Evolutionary conservation across 768 basidiomycete species (phyloP), one percentile per base, ranked within the genome.

Genomic region (Tylopilus balloui): DNA sequence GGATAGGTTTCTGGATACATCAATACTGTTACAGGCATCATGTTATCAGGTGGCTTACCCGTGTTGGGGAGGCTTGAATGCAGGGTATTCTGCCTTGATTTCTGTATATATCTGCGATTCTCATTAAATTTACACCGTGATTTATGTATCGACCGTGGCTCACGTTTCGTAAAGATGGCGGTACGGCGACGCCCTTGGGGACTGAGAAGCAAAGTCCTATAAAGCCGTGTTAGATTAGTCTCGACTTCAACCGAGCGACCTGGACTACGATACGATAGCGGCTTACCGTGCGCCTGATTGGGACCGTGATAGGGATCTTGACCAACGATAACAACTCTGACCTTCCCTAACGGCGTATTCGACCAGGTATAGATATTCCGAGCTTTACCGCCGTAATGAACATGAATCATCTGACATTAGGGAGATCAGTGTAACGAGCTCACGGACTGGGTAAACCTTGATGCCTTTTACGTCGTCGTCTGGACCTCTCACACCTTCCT

Each of bases 351-450:
- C 3, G 91, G 90, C 24, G 91, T 93, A 48, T 85, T 78, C 3
- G 90, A 89, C 93, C 93, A 97, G 12, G 90, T 77, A 65, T 96
- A 96, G 47, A 96, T 88, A 61, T 95, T 81, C 54, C 76, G 73
- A 13, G 92, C 93, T 85, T 64, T 39, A 45, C 20, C 43, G 32
- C 48, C 71, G 55, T 42, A 52, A 43, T 32, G 19, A 37, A 25
- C 25, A 47, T 45, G 43, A 52, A 34, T 51, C 32, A 48, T 35
- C 45, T 40, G 21, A 41, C 34, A 42, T 34, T 36, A 19, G 12
- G 38, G 29, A 13, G 32, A 68, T 85, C 64, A 65, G 23, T 10
- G 17, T 15, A 29, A 35, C 15, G 35, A 41, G 45, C 68, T 65
- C 53, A 91, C 92, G 81, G 37, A 82, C 70, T 14, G 93, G 93